Percentiles rank a stretch among this genome's conserved stretches.
Evolutionary conservation across 2,329 filamentous ascomycete species (phyloP).

Genomic region (Botrytis squamosa): DNA sequence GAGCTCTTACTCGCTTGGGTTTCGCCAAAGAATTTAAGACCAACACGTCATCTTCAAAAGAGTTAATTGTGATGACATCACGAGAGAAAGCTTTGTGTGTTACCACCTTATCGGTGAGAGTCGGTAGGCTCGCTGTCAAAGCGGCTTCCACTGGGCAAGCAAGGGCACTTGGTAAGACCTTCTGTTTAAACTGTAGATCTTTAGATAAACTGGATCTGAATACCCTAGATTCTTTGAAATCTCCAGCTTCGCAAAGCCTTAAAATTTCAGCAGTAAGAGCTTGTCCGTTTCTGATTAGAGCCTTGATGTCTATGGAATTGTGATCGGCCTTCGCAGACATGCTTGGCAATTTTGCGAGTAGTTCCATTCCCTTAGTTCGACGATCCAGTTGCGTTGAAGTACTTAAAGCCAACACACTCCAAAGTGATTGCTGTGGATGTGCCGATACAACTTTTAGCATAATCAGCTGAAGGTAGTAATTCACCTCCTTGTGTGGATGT

Average conservation of each 20-base stretch:
- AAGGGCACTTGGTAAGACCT: slow-evolving; percentile 74
- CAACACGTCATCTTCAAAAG: slow-evolving; percentile 82
- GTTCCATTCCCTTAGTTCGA: slow-evolving; percentile 50
- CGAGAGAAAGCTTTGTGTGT: slow-evolving; percentile 84
- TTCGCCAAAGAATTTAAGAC: slow-evolving; percentile 90
- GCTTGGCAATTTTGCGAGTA: slow-evolving; percentile 51
- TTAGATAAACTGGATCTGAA: slow-evolving; percentile 70
- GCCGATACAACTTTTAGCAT: slow-evolving; percentile 81
- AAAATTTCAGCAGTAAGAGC: slow-evolving; percentile 81
- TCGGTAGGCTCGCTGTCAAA: slow-evolving; percentile 78
- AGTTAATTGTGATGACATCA: slow-evolving; percentile 78
- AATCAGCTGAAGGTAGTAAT: slow-evolving; percentile 72
- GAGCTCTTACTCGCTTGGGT: slow-evolving; percentile 82
- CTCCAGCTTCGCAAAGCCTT: slow-evolving; percentile 73
- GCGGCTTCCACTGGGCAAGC: slow-evolving; percentile 88
- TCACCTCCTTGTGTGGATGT: slow-evolving; percentile 77
- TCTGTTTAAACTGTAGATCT: slow-evolving; percentile 82
- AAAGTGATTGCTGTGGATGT: slow-evolving; percentile 89
- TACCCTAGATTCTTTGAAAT: slow-evolving; percentile 66
- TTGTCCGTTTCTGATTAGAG: slow-evolving; percentile 74
- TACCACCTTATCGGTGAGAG: slow-evolving; percentile 66
- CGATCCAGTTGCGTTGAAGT: slow-evolving; percentile 76
- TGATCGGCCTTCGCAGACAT: slow-evolving; percentile 52
- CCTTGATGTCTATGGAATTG: slow-evolving; percentile 60
- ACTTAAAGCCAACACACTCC: slow-evolving; percentile 84